These are phyloP conservation scores for Rheum nobile DNA, from an alignment of 148 eudicot genomes.

Conservation along the genomic window DNA sequence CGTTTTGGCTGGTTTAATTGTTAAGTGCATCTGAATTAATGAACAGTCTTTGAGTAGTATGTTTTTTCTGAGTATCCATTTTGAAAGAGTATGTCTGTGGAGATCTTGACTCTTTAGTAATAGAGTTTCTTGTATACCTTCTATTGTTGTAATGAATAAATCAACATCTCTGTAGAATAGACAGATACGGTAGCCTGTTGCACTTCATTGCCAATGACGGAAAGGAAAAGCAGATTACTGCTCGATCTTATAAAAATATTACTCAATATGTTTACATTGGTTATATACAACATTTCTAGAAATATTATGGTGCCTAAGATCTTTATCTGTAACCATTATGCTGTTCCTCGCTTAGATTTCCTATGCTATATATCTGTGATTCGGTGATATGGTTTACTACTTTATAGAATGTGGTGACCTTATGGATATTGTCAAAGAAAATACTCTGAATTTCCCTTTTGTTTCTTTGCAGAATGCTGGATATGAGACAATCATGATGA, in stretches of 20 bases:
- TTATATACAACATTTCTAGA: neutral
- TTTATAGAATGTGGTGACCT: neutral
- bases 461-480: constrained; percentile 58
- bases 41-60: neutral
- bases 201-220: neutral
- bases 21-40: neutral
- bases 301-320: neutral
- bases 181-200: neutral
- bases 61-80: neutral
- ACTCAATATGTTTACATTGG: neutral
- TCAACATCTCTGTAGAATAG: neutral
- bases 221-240: neutral
- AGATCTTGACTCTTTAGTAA: too few species aligned
- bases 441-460: neutral
- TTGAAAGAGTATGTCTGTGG: too few species aligned
- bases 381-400: neutral
- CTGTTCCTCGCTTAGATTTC: neutral
- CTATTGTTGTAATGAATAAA: too few species aligned
- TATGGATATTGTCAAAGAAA: neutral
- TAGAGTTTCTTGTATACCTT: too few species aligned
- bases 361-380: neutral
- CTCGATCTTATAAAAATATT: neutral
- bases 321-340: neutral
- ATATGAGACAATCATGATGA: constrained; percentile 99
- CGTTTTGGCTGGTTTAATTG: neutral